Conservation (phyloP, 441 rosid species). For the Populus hybrid region DNA sequence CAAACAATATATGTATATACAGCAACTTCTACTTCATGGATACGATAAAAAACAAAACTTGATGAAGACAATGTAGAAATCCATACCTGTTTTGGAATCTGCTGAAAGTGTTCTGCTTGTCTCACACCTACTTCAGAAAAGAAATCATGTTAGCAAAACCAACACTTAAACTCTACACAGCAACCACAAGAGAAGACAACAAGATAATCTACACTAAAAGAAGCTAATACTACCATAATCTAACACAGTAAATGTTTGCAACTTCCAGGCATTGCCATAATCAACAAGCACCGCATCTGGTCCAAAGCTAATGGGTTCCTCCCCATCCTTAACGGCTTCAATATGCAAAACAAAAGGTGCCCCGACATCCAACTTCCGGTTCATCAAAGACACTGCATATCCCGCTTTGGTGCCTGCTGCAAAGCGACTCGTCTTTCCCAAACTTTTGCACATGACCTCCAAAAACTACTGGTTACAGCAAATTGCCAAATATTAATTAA, state of each 20-base stretch:
- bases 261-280: conserved; percentile 69
- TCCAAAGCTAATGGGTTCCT: conserved; percentile 74
- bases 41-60: background rate
- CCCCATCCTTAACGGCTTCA: conserved; percentile 70
- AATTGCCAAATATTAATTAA: background rate
- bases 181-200: background rate
- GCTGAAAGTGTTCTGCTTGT: conserved; percentile 3
- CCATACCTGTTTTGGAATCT: conserved; percentile 2
- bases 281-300: conserved; percentile 61
- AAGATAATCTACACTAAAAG: background rate
- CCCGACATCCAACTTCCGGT: conserved; percentile 49
- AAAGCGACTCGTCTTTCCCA: conserved; percentile 54
- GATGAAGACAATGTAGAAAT: background rate
- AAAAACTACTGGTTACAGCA: conserved; percentile 42
- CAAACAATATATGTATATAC: background rate
- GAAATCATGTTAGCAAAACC: background rate
- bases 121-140: conserved; percentile 16
- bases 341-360: conserved; percentile 42
- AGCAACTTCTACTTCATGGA: background rate
- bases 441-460: conserved; percentile 54
- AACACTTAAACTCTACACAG: no score
- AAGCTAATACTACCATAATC: conserved; percentile 38
- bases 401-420: conserved; percentile 71
- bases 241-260: conserved; percentile 49
- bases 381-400: conserved; percentile 75